phyloP scores from a whole-genome alignment of 139 green algal species.

The Mesostigma viride region DNA sequence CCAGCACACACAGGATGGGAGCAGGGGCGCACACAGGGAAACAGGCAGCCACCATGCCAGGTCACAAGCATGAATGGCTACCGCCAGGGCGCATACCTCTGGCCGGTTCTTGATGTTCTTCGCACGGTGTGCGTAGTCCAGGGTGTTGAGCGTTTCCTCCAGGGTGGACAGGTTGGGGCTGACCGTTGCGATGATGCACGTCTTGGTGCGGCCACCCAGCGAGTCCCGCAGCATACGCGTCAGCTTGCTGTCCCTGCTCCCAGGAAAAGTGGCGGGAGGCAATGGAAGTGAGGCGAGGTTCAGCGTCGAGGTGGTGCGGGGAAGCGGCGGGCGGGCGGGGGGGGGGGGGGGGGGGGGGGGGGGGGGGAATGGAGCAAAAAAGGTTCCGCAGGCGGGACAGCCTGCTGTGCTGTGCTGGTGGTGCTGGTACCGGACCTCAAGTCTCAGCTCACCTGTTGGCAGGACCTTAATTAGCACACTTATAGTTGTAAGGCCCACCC shows the following conservation, averaged over 20 bases:
- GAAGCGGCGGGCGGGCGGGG: too few relatives aligned
- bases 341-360: too few relatives aligned
- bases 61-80: background rate
- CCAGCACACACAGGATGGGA: too few relatives aligned
- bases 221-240: slow-evolving; percentile 91
- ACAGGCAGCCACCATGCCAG: background rate
- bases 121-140: slow-evolving; percentile 93
- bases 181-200: slow-evolving; percentile 98
- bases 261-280: too few relatives aligned
- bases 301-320: background rate
- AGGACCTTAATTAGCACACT: too few relatives aligned
- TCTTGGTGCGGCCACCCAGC: slow-evolving; percentile 73
- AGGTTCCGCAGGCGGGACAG: too few relatives aligned
- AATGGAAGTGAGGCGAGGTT: slow-evolving; percentile 3
- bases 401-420: too few relatives aligned
- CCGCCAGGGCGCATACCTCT: slow-evolving; percentile 36
- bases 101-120: slow-evolving; percentile 98
- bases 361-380: too few relatives aligned
- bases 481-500: too few relatives aligned
- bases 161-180: slow-evolving; percentile 70
- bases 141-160: slow-evolving; percentile 92
- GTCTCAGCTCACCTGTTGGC: too few relatives aligned
- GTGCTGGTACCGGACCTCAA: too few relatives aligned
- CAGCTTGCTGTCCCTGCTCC: slow-evolving; percentile 88
- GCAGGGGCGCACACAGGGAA: too few relatives aligned